phyloP scores from a whole-genome alignment of 1,284 basidiomycete genomes.

The Volvariella surrecta region DNA sequence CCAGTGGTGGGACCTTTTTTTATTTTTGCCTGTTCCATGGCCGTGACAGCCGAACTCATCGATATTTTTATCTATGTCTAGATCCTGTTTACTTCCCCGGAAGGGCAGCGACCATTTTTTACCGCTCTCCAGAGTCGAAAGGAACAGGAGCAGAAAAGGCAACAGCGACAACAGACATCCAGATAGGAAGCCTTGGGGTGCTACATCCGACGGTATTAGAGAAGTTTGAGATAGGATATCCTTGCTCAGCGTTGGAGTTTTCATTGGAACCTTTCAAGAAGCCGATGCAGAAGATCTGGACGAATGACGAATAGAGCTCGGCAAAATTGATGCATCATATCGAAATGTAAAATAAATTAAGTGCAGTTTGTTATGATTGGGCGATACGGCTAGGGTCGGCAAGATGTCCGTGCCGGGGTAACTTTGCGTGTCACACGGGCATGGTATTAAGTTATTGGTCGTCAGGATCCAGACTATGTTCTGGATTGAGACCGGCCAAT shows the following conservation, averaged over 20 bases:
- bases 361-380: background rate
- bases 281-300: conserved; percentile 43
- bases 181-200: conserved; percentile 82
- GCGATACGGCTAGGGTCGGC: too few relatives aligned
- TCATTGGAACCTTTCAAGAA: conserved; percentile 90
- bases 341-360: background rate
- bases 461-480: background rate
- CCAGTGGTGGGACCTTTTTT: conserved; percentile 59
- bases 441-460: background rate
- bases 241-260: conserved; percentile 95
- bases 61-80: conserved; percentile 24
- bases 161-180: conserved; percentile 45
- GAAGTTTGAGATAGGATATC: conserved; percentile 90
- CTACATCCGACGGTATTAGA: conserved; percentile 87
- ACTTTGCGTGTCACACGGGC: background rate
- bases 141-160: conserved; percentile 18
- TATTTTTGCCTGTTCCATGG: background rate
- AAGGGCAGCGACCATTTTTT: conserved; percentile 86
- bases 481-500: background rate
- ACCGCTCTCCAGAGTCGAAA: conserved; percentile 52
- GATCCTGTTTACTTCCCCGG: conserved; percentile 94
- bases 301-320: conserved; percentile 37
- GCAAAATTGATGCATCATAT: background rate
- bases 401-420: background rate
- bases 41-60: background rate